phyloP scores from a whole-genome alignment of 2,329 filamentous ascomycete genomes.

The Talaromyces atroroseus region DNA sequence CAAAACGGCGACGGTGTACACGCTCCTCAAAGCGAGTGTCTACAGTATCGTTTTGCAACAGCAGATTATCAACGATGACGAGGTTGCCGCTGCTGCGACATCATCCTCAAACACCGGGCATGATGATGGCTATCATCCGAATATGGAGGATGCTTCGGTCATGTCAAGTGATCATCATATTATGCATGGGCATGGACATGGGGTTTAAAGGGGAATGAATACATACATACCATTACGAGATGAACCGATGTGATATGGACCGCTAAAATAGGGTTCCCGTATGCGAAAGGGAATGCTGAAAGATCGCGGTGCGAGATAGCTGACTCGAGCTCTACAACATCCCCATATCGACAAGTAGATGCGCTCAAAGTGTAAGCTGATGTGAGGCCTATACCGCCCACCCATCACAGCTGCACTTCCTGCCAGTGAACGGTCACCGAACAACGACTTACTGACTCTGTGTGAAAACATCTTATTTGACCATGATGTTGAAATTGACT shows the following conservation, averaged over 20 bases:
- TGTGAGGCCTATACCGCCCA: neutral
- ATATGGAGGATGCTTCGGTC: neutral
- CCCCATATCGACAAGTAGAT: neutral
- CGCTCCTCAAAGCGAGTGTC: conserved; percentile 92
- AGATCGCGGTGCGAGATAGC: neutral
- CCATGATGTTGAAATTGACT: too few species aligned
- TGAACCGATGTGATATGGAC: neutral
- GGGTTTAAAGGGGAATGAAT: neutral
- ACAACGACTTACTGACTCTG: too few species aligned
- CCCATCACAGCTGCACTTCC: neutral
- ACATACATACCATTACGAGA: conserved; percentile 3
- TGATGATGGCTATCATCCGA: neutral
- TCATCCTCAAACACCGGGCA: neutral
- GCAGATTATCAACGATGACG: conserved; percentile 69
- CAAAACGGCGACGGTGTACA: conserved; percentile 93
- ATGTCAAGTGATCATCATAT: conserved; percentile 8
- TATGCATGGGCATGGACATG: conserved; percentile 17
- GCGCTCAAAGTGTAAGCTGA: neutral
- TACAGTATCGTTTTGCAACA: conserved; percentile 98
- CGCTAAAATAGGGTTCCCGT: neutral
- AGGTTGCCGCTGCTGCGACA: conserved; percentile 13
- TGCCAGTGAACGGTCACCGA: neutral
- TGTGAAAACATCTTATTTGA: too few species aligned
- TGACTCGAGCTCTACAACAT: neutral
- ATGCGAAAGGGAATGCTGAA: neutral